Evolutionary conservation across 1,284 basidiomycete species (phyloP), one percentile per base, ranked within the genome.

Genomic region (Apiotrichum gracile): DNA sequence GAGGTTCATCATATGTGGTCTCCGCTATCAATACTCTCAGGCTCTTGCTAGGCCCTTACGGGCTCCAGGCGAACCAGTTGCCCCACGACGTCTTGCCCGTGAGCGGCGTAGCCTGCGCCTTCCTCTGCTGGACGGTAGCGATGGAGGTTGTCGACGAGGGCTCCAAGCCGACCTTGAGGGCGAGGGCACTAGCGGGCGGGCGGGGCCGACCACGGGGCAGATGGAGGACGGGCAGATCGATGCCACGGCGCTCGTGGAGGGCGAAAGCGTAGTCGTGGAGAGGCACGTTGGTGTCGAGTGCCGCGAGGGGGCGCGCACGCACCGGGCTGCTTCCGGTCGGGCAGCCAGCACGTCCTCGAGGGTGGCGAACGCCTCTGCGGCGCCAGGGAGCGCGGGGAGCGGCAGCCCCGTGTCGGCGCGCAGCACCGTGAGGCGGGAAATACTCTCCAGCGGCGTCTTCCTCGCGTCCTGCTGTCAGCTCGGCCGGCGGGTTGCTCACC

Each of bases 11-110:
- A 31, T 14, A 31, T 31, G n/a, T n/a, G n/a, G n/a, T n/a, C n/a
- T n/a, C n/a, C n/a, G n/a, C n/a, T n/a, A n/a, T n/a, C n/a, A n/a
- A n/a, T n/a, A n/a, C n/a, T n/a, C n/a, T n/a, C n/a, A n/a, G n/a
- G n/a, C n/a, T n/a, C n/a, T n/a, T n/a, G n/a, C n/a, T 6, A 29
- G 27, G 13, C 27, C 12, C 22, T n/a, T 25, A 34, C 4, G 48
- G 48, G 24, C 48, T 49, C 48, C 48, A 49, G 17, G 22, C 17
- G 29, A 49, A 49, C 48, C 48, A 49, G 39, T 42, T 42, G 9
- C 48, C 48, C 48, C 48, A 49, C 2, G 38, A 49, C 27, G 34
- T n/a, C 45, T 35, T 37, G 19, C 29, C 24, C 7, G 17, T 27
- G 17, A 47, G 33, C 8, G 33, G 33, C 9, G 22, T 25, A 7